Evolutionary conservation across 768 basidiomycete genomes (phyloP), one percentile per base, ranked within the genome.

Genomic region (Termitomyces sp.): DNA sequence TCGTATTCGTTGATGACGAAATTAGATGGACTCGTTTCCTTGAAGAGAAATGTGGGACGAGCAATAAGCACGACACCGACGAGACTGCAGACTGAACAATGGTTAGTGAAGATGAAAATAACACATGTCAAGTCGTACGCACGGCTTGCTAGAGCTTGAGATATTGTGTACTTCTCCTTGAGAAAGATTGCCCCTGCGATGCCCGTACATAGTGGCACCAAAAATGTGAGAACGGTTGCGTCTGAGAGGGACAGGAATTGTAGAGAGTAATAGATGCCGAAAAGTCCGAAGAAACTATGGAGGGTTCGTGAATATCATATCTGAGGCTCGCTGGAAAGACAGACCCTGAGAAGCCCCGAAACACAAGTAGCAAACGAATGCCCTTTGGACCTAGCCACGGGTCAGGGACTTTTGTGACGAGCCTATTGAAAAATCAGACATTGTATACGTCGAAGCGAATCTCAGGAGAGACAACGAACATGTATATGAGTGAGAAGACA

Each of bases 11-110:
- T 49, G n/a, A 53, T 22, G 9, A 53, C 26, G n/a, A 53, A 39
- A 41, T 49, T 31, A 7, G 41, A 27, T n/a, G 46, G 39, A n/a
- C 32, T 2, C 13, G 60, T 10, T 59, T 52, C 49, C 55, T 59
- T 55, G 63, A 97, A 95, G 7, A 97, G 63, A 52, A 85, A 83
- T 0, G 78, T 72, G 0, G 94, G 94, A 36, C 90, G 78, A 12
- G 92, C 90, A 50, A 97, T 92, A 8, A 94, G 75, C 14, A 94
- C 68, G 9, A 93, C 91, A 0, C 93, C 94, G 9, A 80, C 43
- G 32, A 95, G 76, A 68, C 90, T 87, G 47, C 80, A 77, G 8
- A 87, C 82, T 82, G 63, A 6, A 24, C 26, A 36, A 47, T 37
- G 8, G 5, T 46, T n/a, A 41, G 36, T 39, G 7, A 22, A 50